A percentile compares a stretch with the other conserved stretches of the same genome.
Evolutionary conservation across 148 eudicot species (phyloP).

Genomic region (Chenopodium formosanum): DNA sequence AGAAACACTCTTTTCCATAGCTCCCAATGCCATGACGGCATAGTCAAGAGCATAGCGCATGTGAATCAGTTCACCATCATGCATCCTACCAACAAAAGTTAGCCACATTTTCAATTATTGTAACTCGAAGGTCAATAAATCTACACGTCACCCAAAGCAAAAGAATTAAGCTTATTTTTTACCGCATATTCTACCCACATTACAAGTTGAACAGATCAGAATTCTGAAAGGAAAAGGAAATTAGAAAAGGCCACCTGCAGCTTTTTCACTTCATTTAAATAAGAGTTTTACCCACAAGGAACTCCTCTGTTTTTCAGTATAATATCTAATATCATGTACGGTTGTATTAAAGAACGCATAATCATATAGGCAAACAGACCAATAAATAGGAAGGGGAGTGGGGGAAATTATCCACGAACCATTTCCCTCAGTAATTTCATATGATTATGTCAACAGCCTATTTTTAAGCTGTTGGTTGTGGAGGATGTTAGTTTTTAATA

Average conservation of each 20-base stretch:
- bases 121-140: background rate
- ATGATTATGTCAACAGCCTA: background rate
- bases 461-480: no score
- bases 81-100: constrained; percentile 52
- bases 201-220: background rate
- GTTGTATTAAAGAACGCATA: background rate
- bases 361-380: no score
- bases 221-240: no score
- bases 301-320: no score
- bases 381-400: no score
- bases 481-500: no score
- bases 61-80: constrained; percentile 91
- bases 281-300: no score
- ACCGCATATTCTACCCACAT: background rate
- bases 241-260: no score
- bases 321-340: background rate
- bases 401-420: background rate
- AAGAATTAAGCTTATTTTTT: background rate
- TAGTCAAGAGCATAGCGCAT: constrained; percentile 95
- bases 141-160: background rate
- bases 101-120: background rate
- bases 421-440: background rate
- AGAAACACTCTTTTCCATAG: constrained; percentile 64
- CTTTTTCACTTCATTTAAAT: no score
- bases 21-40: constrained; percentile 80